Evolutionary conservation across 129 eudicot genomes (phyloP), one percentile per base, ranked within the genome.

Genomic region (Calendula officinalis): DNA sequence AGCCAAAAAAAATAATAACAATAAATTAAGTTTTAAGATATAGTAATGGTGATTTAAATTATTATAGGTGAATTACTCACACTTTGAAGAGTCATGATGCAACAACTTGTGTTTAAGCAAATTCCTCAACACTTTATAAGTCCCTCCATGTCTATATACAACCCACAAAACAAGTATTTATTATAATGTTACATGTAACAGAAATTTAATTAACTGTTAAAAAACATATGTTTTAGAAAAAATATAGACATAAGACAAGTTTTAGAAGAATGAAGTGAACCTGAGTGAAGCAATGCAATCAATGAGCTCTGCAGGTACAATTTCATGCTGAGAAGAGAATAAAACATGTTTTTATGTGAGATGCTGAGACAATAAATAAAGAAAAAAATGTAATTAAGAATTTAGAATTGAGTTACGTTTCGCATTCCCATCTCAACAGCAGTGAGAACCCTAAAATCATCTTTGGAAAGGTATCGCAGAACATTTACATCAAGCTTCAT

Each of bases 401-500:
- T 33, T 6, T 9, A 8, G 32, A 52, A 47, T 16, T 10, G 8
- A 69, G 62, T 11, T 35, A 88, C 98, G 76, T 94, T 88, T 66
- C 99, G 89, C 97, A 88, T 94, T 67, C 97, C 99, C 99, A 94
- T 83, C 76, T 94, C 99, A 37, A 94, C 97, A 10, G 99, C 99
- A 11, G 95, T 86, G 74, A 94, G 95, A 72, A 81, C 87, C 75
- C 97, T 78, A 27, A 94, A 88, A 58, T 94, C 99, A 72, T 94
- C 97, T 74, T 86, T 88, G 62, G 99, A 88, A 54, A 94, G 96
- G 56, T 88, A 88, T 17, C 99, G 74, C 74, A 94, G 51, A 46
- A 81, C 90, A 43, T 94, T 52, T 37, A 94, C 99, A 54, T 88
- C 91, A 61, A 94, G 78, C 90, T 94, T 94, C 99, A 88, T 94